Conservation (phyloP, 2,329 filamentous ascomycete species). For the Hypoxylon sp. region DNA sequence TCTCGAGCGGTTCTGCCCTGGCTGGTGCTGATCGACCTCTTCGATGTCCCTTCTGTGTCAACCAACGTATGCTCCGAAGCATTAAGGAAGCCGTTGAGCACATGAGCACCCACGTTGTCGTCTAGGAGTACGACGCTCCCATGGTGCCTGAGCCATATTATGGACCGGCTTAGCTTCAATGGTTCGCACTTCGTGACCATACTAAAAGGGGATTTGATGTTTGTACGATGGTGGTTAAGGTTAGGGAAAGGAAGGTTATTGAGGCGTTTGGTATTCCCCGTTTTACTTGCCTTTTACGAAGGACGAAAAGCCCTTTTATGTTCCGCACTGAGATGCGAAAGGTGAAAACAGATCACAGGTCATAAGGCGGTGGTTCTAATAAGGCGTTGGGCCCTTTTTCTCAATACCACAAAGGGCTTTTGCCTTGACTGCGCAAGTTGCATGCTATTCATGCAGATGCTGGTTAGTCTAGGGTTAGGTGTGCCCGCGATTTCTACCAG, state of each 20-base stretch:
- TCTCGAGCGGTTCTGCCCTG: conserved; percentile 65
- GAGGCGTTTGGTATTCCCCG: conserved; percentile 20
- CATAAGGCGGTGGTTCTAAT: neutral
- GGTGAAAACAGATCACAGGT: neutral
- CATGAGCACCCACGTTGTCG: conserved; percentile 73
- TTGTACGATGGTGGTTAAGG: conserved; percentile 11
- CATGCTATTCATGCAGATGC: neutral
- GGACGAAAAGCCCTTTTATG: conserved; percentile 2
- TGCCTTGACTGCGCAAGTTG: neutral
- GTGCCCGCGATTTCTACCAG: neutral
- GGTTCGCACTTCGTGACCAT: conserved; percentile 1
- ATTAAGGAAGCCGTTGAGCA: conserved; percentile 75
- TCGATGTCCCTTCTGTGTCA: conserved; percentile 73
- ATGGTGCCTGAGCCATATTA: neutral
- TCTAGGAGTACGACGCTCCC: conserved; percentile 53
- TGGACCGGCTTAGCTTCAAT: neutral
- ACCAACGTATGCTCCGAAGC: conserved; percentile 71
- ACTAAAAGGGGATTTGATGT: conserved; percentile 8
- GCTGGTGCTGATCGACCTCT: conserved; percentile 65
- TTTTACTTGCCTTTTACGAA: neutral
- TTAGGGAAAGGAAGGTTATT: conserved; percentile 12
- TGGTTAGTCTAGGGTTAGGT: neutral
- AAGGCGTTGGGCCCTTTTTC: neutral
- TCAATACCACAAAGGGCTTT: conserved; percentile 12
- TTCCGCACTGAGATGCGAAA: neutral